A percentile compares a stretch with the other conserved stretches of the same genome.
Conservation (phyloP, 2,329 filamentous ascomycete genomes). For the Achaetomium macrosporum region DNA sequence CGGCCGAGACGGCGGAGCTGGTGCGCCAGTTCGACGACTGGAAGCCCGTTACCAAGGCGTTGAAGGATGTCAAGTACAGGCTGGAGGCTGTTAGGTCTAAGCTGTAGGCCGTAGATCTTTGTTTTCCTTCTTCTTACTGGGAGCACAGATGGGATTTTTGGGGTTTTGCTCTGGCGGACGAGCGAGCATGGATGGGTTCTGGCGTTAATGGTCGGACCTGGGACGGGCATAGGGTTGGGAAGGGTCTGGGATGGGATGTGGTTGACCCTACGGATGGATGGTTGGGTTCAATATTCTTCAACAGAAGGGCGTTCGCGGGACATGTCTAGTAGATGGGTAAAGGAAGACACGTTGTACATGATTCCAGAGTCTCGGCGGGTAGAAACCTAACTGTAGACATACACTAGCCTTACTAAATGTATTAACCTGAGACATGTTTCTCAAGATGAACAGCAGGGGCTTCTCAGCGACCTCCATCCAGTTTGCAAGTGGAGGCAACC, state of each 20-base stretch:
- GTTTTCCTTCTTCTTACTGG: not conserved
- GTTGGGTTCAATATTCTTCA: not conserved
- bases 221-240: not conserved
- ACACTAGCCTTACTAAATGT: not conserved
- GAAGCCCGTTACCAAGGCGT: constrained; percentile 81
- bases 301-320: not conserved
- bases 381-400: not conserved
- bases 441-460: too few species aligned
- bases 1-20: constrained; percentile 69
- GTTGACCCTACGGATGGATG: not conserved
- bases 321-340: not conserved
- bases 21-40: constrained; percentile 88
- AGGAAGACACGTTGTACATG: not conserved
- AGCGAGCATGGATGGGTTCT: not conserved
- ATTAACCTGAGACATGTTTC: too few species aligned
- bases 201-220: not conserved
- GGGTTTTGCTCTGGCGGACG: too few species aligned
- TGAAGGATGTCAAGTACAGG: constrained; percentile 94
- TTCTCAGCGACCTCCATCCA: too few species aligned
- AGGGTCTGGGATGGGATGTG: not conserved
- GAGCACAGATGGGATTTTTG: not conserved
- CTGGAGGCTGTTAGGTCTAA: constrained; percentile 88
- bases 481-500: too few species aligned
- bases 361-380: not conserved
- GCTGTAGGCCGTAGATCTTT: constrained; percentile 38